Percentiles rank a stretch among this genome's conserved stretches.
phyloP scores from a whole-genome alignment of 2,329 filamentous ascomycete species.

The Berkeleyomyces basicola region DNA sequence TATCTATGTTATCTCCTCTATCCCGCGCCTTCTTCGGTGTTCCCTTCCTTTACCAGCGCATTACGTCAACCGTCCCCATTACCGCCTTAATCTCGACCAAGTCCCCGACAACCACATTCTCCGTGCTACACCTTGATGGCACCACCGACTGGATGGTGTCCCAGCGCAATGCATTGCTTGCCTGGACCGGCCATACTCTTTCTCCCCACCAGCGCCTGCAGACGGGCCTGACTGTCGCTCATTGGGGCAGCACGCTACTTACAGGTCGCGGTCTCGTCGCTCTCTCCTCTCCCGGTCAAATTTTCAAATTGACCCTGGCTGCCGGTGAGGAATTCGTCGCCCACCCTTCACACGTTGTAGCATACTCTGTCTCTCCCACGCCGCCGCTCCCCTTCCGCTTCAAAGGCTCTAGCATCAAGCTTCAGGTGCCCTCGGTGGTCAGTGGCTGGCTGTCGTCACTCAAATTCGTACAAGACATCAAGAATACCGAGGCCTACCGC shows the following conservation, averaged over 20 bases:
- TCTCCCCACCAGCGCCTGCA: conserved; percentile 60
- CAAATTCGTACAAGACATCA: conserved; percentile 57
- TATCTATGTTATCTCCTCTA: conserved; percentile 74
- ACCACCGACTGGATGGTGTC: conserved; percentile 90
- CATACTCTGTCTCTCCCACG: conserved; percentile 62
- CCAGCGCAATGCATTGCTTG: conserved; percentile 75
- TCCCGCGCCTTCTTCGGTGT: conserved; percentile 66
- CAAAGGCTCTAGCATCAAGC: conserved; percentile 51
- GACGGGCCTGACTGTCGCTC: conserved; percentile 54
- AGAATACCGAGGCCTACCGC: conserved; percentile 57
- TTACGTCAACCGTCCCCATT: conserved; percentile 74
- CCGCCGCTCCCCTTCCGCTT: conserved; percentile 75
- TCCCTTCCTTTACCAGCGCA: conserved; percentile 85
- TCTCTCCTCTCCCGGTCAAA: conserved; percentile 69
- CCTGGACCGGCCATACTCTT: conserved; percentile 88
- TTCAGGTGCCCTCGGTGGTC: conserved; percentile 60
- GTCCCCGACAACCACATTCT: conserved; percentile 71
- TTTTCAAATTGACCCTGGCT: conserved; percentile 69
- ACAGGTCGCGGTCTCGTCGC: conserved; percentile 79
- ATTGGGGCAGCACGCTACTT: conserved; percentile 83
- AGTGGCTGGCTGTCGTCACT: conserved; percentile 48
- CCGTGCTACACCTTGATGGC: conserved; percentile 77
- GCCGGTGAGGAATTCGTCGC: conserved; percentile 80
- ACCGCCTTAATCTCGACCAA: conserved; percentile 81
- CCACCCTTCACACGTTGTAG: conserved; percentile 81